A percentile compares a stretch with the other conserved stretches of the same genome.
Evolutionary conservation across 192 early-diverging fungal genomes (phyloP).

Genomic region (Coemansia sp.): DNA sequence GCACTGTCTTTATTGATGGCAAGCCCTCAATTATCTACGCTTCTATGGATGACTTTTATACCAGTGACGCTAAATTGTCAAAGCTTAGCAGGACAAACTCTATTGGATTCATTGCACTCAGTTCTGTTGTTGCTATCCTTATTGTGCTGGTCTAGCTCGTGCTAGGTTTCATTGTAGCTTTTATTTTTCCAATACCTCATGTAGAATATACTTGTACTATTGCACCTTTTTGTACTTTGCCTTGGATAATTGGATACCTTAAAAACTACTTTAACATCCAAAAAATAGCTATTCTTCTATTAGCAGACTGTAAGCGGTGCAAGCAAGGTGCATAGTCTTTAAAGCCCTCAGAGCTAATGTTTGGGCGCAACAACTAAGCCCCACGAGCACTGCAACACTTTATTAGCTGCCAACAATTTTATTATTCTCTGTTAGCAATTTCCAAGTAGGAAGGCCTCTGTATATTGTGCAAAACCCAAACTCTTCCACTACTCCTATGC

Average conservation of each 20-base stretch:
- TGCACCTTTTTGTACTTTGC: too few species aligned
- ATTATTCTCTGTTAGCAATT: too few species aligned
- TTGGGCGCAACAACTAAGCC: too few species aligned
- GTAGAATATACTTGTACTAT: background rate
- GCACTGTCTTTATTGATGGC: background rate
- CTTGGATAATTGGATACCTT: too few species aligned
- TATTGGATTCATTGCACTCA: background rate
- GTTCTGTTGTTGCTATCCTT: background rate
- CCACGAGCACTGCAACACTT: too few species aligned
- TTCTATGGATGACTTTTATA: background rate
- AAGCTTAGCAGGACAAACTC: background rate
- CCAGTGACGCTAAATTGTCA: background rate
- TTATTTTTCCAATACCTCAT: background rate
- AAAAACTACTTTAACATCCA: background rate
- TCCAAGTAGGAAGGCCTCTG: too few species aligned
- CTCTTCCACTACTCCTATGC: too few species aligned
- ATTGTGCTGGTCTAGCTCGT: background rate
- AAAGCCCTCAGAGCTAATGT: too few species aligned
- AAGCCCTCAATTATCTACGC: background rate
- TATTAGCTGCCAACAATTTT: too few species aligned
- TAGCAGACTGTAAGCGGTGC: too few species aligned
- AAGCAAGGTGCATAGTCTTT: too few species aligned
- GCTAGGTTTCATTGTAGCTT: background rate
- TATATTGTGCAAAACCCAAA: too few species aligned
- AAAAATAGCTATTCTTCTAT: background rate